Base-by-base conservation (phyloP, 495 filamentous ascomycete species). In the Hypoxylon cercidicola region DNA sequence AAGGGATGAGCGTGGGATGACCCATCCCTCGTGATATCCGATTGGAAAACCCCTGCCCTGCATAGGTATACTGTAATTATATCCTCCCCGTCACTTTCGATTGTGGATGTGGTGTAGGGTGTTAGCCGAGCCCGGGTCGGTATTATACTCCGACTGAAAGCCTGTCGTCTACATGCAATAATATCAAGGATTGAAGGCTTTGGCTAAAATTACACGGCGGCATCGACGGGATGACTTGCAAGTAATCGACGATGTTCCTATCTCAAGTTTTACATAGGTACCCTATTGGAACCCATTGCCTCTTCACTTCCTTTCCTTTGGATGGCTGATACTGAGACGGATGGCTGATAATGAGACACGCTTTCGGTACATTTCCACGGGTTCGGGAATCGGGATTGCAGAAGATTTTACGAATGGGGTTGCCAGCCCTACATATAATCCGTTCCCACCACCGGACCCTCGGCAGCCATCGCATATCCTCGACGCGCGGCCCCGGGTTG, bases 401-500 rank as follows among this genome's bases (percentile, higher is more conserved):
- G 21, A 53, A 32, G 30, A 10, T 32, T 35, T 46, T 46, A 13
- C 52, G 46, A 56, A 51, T 46, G 52, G 60, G 60, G 51, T 47
- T 56, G 25, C 45, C 52, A 55, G 58, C 58, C 48, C 45, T 61
- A 52, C 52, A 62, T 53, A 43, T 62, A 47, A 49, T 35, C 64
- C 32, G 43, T 30, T 30, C 50, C 46, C 47, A 52, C 40, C 43
- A 62, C 56, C 58, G 64, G 60, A 49, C 48, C 55, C 40, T 68
- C 59, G 60, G 64, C 59, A 59, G 55, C 23, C 35, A 61, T 68
- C 41, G 2, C 5, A 25, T 19, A 43, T 21, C 34, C 45, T 55
- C 49, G 64, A 68, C 64, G 64, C 64, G 64, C 64, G 64, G 64
- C 64, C 59, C 59, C 64, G 64, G 18, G 54, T 48, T 19, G 30